A percentile compares a stretch with the other conserved stretches of the same genome.
phyloP scores from a whole-genome alignment of 768 basidiomycete genomes.

The Mycena albidolilacea region DNA sequence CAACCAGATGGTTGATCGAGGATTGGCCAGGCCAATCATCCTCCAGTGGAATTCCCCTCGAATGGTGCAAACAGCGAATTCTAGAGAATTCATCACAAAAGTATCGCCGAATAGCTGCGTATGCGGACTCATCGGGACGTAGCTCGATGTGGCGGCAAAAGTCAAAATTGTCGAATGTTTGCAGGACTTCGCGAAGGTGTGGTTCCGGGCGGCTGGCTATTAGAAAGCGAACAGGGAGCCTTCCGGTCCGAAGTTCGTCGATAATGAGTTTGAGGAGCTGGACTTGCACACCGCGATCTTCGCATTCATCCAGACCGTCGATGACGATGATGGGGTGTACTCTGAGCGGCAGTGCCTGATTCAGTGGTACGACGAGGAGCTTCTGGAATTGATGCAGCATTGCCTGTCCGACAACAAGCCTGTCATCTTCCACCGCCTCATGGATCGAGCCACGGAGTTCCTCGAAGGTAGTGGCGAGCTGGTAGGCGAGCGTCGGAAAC shows the following conservation, averaged over 20 bases:
- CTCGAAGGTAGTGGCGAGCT: constrained; percentile 38
- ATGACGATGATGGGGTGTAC: constrained; percentile 8
- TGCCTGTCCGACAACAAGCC: constrained; percentile 29
- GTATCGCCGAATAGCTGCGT: constrained; percentile 10
- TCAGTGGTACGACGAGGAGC: constrained; percentile 38
- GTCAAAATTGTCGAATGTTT: neutral
- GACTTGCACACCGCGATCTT: neutral
- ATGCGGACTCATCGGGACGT: constrained; percentile 6
- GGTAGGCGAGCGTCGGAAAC: constrained; percentile 47
- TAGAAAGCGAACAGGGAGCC: neutral
- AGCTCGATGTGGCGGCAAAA: constrained; percentile 14
- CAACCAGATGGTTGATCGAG: constrained; percentile 14
- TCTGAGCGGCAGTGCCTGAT: neutral
- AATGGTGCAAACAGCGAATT: neutral
- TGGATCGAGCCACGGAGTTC: constrained; percentile 28
- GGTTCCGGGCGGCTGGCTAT: constrained; percentile 15
- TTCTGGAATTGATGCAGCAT: constrained; percentile 35
- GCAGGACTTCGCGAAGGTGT: constrained; percentile 9
- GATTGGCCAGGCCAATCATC: constrained; percentile 11
- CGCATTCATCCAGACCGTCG: constrained; percentile 17
- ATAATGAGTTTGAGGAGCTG: constrained; percentile 12
- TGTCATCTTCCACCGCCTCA: constrained; percentile 30
- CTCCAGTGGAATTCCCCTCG: constrained; percentile 3
- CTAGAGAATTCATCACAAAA: constrained; percentile 5
- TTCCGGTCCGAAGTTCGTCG: neutral